Base-by-base conservation (phyloP, 106 monocot genomes). In the Hemerocallis citrina region DNA sequence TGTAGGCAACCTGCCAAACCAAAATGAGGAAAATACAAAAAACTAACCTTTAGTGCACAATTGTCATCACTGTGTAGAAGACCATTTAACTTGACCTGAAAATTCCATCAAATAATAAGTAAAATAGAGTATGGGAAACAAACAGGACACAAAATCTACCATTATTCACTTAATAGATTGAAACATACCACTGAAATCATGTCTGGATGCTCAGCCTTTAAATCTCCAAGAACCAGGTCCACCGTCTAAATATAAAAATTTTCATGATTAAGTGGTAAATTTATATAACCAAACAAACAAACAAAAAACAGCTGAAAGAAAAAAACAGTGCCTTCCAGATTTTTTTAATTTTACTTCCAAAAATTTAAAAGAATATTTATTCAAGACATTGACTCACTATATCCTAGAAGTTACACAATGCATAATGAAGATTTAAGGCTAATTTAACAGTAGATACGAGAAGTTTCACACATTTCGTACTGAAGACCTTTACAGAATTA, bases 41-140 rank as follows among this genome's bases (percentile, higher is more conserved):
- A 51, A 6, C 73, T 65, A 15, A 93, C 96, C 90, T 91, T 90
- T 25, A 84, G 66, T 4, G 77, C 90, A 65, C 64, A 79, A 51
- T 74, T 91, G 56, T 88, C 92, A 55, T 92, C 92, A 41, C 62
- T 63, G 68, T 98, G 98, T 57, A 98, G 68, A 66, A 98, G 55
- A 22, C 98, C 98, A 57, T 82, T 88, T 74, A 98, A 69, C 55
- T 74, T 85, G 33, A 92, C 63, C 96, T 94, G 83, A 57, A 76
- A 79, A 13, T 3, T 17, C 50, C 59, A 59, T 59, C 38, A 25
- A 39, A 61, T 25, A 60, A 39, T 3, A 54, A 14, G 60, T 10
- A 50, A 69, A 61, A 7, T 16, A 24, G 16, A 21, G 10, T 22
- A 57, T 15, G 29, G 11, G 41, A 32, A 4, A 49, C 7, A 35